Conservation (phyloP, 2,329 filamentous ascomycete genomes). For the Pseudogymnoascus sp. region DNA sequence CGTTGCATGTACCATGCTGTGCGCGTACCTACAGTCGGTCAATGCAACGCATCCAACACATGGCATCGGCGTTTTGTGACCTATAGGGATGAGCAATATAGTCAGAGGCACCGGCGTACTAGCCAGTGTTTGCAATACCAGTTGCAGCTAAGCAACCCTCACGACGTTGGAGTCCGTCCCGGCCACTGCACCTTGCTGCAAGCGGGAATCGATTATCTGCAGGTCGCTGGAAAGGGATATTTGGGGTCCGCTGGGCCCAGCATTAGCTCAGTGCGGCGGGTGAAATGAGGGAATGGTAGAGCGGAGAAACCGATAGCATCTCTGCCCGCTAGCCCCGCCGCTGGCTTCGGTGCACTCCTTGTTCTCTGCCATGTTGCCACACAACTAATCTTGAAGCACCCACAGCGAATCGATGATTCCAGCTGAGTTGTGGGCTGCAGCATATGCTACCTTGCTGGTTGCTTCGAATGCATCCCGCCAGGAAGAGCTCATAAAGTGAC, state of each 20-base stretch:
- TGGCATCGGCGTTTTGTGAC: neutral
- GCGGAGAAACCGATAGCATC: neutral
- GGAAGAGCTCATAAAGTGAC: conserved; percentile 4
- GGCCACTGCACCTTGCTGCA: neutral
- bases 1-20: conserved; percentile 1
- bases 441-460: neutral
- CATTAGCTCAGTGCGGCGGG: neutral
- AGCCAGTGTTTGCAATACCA: neutral
- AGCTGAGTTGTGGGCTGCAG: neutral
- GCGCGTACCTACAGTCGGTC: conserved; percentile 8
- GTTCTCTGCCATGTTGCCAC: conserved; percentile 1
- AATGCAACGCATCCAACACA: conserved; percentile 7
- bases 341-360: neutral
- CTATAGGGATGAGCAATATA: conserved; percentile 8
- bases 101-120: neutral
- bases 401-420: neutral
- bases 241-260: neutral
- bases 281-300: neutral
- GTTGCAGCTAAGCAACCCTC: neutral
- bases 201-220: conserved; percentile 5
- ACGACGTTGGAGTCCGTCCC: neutral
- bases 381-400: neutral
- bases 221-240: conserved; percentile 1
- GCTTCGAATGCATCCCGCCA: conserved; percentile 4
- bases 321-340: neutral